Base-by-base conservation (phyloP, 1,284 basidiomycete species). In the Earliella scabrosa region DNA sequence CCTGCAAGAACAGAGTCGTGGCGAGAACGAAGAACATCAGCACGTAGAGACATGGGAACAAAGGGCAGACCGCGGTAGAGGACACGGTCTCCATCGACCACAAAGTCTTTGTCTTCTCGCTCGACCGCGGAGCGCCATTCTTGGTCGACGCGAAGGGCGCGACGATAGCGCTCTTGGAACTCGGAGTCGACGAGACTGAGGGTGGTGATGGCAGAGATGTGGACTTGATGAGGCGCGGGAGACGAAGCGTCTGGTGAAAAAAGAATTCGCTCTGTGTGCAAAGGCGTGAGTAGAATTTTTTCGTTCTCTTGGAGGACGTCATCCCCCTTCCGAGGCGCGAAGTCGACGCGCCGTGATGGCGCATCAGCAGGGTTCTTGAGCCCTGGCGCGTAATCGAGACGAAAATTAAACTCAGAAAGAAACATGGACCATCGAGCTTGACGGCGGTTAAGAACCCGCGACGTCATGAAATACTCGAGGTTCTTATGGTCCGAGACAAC, bases 401-500 rank as follows among this genome's bases (percentile, higher is more conserved):
- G 57, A 31, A 27, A 77, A 55, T 26, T 69, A 65, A 61, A 75
- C 63, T 72, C 2, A 54, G 58, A 21, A 67, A 73, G 43, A 63
- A 66, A 63, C 0, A 66, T 61, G 3, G 69, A 60, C 77, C 78
- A 80, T 16, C 72, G 67, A 1, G 71, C 74, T 63, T 81, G 79
- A 1, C 71, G 65, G 16, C 72, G 66, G 50, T 71, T 77, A 3
- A 80, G 68, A 29, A 66, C 45, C 2, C 65, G 58, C 45, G 71
- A 58, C 23, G 63, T 50, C 65, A 68, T 70, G 43, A 74, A 77
- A 63, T 75, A 75, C 49, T 69, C 65, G 26, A 76, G 70, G 54
- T 76, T 76, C 50, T 70, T 70, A 58, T 77, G 73, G 53, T 77
- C 71, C n/a, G 63, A 63, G 18, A 70, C 55, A 23, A 73, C 65